Base-by-base conservation (phyloP, 495 filamentous ascomycete genomes). In the Neurospora africana region DNA sequence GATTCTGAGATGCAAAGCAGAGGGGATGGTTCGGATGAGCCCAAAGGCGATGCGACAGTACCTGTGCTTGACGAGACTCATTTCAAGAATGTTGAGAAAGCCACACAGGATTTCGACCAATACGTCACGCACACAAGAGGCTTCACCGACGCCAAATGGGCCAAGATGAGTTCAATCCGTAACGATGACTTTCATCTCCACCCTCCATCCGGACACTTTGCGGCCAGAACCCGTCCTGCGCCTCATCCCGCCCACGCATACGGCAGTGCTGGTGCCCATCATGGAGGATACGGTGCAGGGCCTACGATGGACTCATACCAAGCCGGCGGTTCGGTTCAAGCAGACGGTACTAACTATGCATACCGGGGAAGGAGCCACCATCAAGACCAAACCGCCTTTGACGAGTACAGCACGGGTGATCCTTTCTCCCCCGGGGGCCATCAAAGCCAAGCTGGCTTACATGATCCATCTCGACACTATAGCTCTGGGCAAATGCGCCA, bases 11-110 rank as follows among this genome's bases (percentile, higher is more conserved):
- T 75, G 21, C 67, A 75, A 15, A 71, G 75, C 27, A 70, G 58
- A 23, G 75, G 74, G 76, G 78, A 78, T 61, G 78, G 78, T 30
- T 44, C 19, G 41, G 41, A 44, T 7, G 73, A 76, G 7, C 9
- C 41, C 17, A 44, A 44, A 17, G 13, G 39, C 39, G 19, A 44
- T n/a, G 41, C 41, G 6, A n/a, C 41, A n/a, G 41, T n/a, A 19
- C 17, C 41, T 17, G 41, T 44, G 19, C 41, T 44, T 44, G 41
- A 44, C 19, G 17, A 44, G 17, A 44, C 41, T 9, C 41, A 44
- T 8, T 44, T 44, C 41, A 44, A 8, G 17, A 44, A 44, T 5
- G 41, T 44, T n/a, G 41, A n/a, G 41, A 19, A 44, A 44, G 41
- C 41, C 41, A 44, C 41, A n/a, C 41, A n/a, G 3, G 19, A 44